Evolutionary conservation across 169 alveolate species (phyloP).

Genomic region (Cystoisospora suis): DNA sequence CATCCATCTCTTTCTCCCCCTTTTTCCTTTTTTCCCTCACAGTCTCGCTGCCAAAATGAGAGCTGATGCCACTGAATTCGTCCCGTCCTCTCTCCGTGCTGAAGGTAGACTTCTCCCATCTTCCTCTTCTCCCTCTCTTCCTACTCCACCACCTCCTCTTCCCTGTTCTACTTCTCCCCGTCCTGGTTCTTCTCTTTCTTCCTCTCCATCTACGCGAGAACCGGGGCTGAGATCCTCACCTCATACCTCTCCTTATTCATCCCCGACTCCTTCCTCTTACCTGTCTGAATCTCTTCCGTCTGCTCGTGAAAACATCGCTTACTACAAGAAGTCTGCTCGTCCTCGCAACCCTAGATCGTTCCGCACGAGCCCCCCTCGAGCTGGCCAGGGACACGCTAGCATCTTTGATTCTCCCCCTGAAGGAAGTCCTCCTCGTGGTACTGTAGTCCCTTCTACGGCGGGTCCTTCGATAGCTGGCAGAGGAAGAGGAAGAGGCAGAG

Average conservation of each 20-base stretch:
- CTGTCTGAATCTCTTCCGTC: background rate
- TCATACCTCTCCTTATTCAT: background rate
- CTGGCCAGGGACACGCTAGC: background rate
- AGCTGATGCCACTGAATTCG: background rate
- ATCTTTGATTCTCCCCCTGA: background rate
- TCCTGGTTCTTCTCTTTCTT: background rate
- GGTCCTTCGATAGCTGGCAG: background rate
- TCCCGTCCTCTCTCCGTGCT: slow-evolving; percentile 14
- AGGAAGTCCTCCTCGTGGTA: background rate
- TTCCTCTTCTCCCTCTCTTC: too few relatives aligned
- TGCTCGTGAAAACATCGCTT: too few relatives aligned
- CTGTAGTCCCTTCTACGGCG: background rate
- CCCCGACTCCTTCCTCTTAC: background rate
- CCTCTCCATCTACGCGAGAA: background rate
- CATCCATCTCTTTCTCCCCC: too few relatives aligned
- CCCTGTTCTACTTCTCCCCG: background rate
- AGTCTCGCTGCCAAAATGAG: slow-evolving; percentile 1
- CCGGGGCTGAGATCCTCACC: background rate
- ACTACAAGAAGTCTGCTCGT: too few relatives aligned
- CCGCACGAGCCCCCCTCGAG: background rate
- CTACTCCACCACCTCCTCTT: background rate
- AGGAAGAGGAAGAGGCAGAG: background rate
- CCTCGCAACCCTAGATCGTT: background rate
- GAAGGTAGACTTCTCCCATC: too few relatives aligned
- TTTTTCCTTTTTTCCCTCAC: too few relatives aligned